Base-by-base conservation (phyloP, 805 yeast species). In the Candida ipomoeae region DNA sequence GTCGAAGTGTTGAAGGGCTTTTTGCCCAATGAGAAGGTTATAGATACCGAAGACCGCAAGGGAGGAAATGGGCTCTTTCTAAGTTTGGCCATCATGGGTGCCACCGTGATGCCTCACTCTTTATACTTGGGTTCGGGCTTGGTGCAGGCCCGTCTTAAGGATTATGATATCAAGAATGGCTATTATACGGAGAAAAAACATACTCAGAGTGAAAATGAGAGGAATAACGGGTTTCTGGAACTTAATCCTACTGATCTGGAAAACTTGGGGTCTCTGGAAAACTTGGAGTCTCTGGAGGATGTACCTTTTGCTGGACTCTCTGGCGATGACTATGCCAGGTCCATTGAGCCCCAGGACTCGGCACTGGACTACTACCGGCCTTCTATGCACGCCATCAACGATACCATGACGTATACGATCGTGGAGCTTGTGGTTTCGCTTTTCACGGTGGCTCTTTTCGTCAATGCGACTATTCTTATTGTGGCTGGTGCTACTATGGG, bases 51-150 rank as follows among this genome's bases (percentile, higher is more conserved):
- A 21, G 58, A 55, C 32, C 53, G 58, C 35, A 46, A 59, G 40
- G 67, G 66, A 13, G 65, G 67, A 32, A 68, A 79, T 61, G 94
- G 96, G 0, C 68, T 87, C 29, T 89, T 84, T 61, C 70, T 89
- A 18, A 81, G 92, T 21, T 74, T 91, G 57, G 96, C 96, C 23
- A 87, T 90, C 44, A 73, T 89, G 48, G 97, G 97, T 21, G 96
- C 97, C 10, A 90, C 96, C 0, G 96, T 90, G 21, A 90, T 90
- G 97, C 97, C 97, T 1, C 96, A 90, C 62, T 84, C 91, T 1
- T 70, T 90, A 45, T 89, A 86, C 60, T 70, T 90, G 49, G 96
- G 96, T 1, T 85, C 94, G 0, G 92, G 94, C 5, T 71, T 90
- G 45, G 97, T 89, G 6, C 95, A 89, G 64, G 87, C 96, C 21